Percentiles rank a stretch among this genome's conserved stretches.
These are phyloP conservation scores for Debaryomyces sp. DNA, from an alignment of 1,139 yeast species.

Conservation along the genomic window DNA sequence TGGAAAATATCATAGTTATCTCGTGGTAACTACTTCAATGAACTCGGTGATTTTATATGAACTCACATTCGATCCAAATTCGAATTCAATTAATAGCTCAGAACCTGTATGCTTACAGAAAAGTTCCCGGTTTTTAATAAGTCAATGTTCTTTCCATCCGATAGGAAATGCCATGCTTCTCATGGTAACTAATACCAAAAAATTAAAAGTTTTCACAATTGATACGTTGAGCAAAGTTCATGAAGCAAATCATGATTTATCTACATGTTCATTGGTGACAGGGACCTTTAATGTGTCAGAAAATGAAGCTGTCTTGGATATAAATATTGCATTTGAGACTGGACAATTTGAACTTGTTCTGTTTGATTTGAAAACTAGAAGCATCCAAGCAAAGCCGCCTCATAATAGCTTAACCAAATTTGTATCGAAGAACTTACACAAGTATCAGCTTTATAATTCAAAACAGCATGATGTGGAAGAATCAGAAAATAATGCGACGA, in stretches of 20 bases:
- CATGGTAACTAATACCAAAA: conserved; percentile 12
- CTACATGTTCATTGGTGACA: conserved; percentile 6
- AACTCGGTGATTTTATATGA: conserved; percentile 20
- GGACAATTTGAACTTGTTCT: conserved; percentile 29
- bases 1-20: conserved; percentile 10
- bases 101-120: conserved; percentile 2
- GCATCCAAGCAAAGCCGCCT: conserved; percentile 15
- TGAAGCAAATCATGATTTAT: neutral
- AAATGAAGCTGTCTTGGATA: conserved; percentile 2
- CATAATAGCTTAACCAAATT: conserved; percentile 18
- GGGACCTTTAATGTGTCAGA: conserved; percentile 8
- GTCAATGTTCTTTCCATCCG: conserved; percentile 6
- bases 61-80: conserved; percentile 9
- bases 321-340: conserved; percentile 27
- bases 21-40: conserved; percentile 18
- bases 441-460: conserved; percentile 31
- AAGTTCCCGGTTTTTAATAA: conserved; percentile 11
- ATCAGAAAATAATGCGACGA: conserved; percentile 12
- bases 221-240: neutral
- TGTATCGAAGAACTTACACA: conserved; percentile 24
- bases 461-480: conserved; percentile 21
- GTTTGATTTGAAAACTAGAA: conserved; percentile 10
- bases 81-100: neutral
- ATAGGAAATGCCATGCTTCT: conserved; percentile 5
- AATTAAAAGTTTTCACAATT: conserved; percentile 8